Conservation (phyloP, 495 filamentous ascomycete genomes). For the Talaromyces borbonicus region DNA sequence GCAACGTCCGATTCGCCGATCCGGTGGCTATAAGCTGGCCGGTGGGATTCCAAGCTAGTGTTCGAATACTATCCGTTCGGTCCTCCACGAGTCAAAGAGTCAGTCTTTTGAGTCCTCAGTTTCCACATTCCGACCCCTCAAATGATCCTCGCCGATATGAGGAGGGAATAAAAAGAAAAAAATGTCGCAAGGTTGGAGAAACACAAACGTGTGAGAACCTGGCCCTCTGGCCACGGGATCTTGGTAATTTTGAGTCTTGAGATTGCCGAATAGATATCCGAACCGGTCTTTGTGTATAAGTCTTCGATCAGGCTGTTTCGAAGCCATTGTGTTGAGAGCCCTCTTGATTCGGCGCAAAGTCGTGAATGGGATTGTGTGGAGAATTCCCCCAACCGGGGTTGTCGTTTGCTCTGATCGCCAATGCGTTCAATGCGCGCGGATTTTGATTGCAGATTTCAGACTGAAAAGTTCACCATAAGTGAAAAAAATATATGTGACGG, state of each 20-base stretch:
- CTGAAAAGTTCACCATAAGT: too few species aligned
- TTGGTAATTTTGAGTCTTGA: slow-evolving; percentile 53
- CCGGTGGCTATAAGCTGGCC: slow-evolving; percentile 84
- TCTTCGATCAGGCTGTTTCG: slow-evolving; percentile 6
- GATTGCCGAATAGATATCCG: slow-evolving; percentile 41
- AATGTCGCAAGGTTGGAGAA: not conserved
- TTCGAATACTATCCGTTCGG: slow-evolving; percentile 42
- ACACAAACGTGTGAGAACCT: slow-evolving; percentile 43
- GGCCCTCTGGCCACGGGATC: slow-evolving; percentile 44
- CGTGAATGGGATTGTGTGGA: too few species aligned
- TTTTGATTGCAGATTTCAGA: too few species aligned
- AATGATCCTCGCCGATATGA: too few species aligned
- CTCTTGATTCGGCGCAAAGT: not conserved
- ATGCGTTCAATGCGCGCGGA: too few species aligned
- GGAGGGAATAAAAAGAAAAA: too few species aligned
- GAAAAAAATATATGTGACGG: too few species aligned
- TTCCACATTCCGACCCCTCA: too few species aligned
- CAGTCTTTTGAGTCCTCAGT: not conserved
- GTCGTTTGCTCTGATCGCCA: too few species aligned
- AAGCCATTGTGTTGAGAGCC: slow-evolving; percentile 1
- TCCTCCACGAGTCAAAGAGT: too few species aligned
- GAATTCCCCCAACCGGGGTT: too few species aligned
- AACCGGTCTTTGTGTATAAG: slow-evolving; percentile 56
- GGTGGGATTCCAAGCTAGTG: slow-evolving; percentile 82
- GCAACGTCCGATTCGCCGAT: slow-evolving; percentile 67